These are phyloP conservation scores for Penicillium taxi DNA, from an alignment of 495 filamentous ascomycete genomes.

Conservation along the genomic window DNA sequence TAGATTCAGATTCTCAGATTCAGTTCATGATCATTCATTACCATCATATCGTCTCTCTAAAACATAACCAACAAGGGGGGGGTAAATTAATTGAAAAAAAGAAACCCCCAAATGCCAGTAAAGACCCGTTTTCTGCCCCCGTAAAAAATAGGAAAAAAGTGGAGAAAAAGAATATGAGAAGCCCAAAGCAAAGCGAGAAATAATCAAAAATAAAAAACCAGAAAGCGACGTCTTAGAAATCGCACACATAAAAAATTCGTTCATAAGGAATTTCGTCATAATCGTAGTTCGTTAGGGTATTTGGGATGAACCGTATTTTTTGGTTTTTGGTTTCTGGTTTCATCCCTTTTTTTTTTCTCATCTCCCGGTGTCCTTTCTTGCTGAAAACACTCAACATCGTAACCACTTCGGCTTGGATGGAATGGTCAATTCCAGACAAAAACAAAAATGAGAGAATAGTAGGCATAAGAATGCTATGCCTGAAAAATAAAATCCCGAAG, in stretches of 20 bases:
- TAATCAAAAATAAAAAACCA: conserved; percentile 6
- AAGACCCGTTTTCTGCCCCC: conserved; percentile 11
- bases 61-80: conserved; percentile 14
- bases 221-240: conserved; percentile 13
- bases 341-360: neutral
- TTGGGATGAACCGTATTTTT: neutral
- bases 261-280: conserved; percentile 42
- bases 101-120: conserved; percentile 15
- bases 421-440: neutral
- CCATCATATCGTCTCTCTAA: conserved; percentile 30
- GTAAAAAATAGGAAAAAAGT: conserved; percentile 8
- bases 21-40: conserved; percentile 29
- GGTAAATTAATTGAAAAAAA: no score
- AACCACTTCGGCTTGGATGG: no score
- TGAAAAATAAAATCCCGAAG: conserved; percentile 6
- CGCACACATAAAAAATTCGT: conserved; percentile 26
- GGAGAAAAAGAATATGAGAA: conserved; percentile 2
- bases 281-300: conserved; percentile 40
- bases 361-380: conserved; percentile 5
- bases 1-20: conserved; percentile 1
- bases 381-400: conserved; percentile 6
- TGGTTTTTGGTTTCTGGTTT: neutral
- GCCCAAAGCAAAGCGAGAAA: conserved; percentile 5
- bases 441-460: conserved; percentile 1
- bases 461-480: conserved; percentile 8